Evolutionary conservation across 495 filamentous ascomycete species (phyloP), one percentile per base, ranked within the genome.

Genomic region (Chaetomidium leptoderma): DNA sequence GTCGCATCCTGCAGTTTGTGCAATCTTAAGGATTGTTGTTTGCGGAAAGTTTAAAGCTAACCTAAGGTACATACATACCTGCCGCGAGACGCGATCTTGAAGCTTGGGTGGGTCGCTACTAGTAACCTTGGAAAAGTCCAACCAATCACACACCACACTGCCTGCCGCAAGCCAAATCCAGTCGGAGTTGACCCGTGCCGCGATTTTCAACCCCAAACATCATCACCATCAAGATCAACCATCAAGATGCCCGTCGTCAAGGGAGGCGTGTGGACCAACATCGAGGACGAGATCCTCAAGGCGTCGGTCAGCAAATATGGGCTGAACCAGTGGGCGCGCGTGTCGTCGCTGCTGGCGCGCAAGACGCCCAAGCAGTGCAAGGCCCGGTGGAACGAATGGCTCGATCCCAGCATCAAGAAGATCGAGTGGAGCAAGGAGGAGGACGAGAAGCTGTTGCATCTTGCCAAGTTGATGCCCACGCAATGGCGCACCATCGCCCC

Each of bases 341-440:
- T 97, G 39, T 97, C 93, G 44, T 97, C 95, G 24, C 85, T 98
- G 37, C 85, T 98, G 68, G 92, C 93, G 67, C 88, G 95, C 61
- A 98, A 98, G 73, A 97, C 93, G 10, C 89, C 93, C 27, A 98
- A 98, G 74, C 95, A 97, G 76, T 97, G 93, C 82, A 97, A 97
- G 76, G 95, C 93, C 44, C 84, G 93, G 72, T 98, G 93, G 93
- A 81, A 86, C 59, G 95, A 98, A 82, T 98, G 93, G 92, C 83
- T 98, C 60, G 93, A 97, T 65, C 93, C 93, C 4, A 89, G 88
- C 61, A 97, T 97, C 74, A 88, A 91, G 58, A 97, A 97, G 77
- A 91, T 95, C 66, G 93, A 98, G 71, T 98, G 95, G 95, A 95
- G 90, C 59, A 86, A 91, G 69, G 95, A 98, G 77, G 93, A 98